A percentile compares a stretch with the other conserved stretches of the same genome.
These are phyloP conservation scores for Diutina ranongensis DNA, from an alignment of 1,139 yeast species.

Conservation along the genomic window DNA sequence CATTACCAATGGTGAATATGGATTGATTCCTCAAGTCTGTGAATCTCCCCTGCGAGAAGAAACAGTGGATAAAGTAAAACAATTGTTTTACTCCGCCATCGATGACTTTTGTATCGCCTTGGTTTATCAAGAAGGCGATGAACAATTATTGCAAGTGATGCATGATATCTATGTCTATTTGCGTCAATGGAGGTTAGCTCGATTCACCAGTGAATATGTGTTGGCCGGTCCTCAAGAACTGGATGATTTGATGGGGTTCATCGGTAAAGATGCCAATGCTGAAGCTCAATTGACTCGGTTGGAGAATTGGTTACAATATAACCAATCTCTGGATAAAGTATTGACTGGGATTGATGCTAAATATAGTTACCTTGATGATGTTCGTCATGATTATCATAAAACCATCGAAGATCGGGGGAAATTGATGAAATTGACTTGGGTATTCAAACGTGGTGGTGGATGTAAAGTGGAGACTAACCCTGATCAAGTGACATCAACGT, in stretches of 20 bases:
- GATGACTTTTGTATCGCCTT: constrained; percentile 46
- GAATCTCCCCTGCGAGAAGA: background rate
- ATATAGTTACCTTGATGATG: constrained; percentile 17
- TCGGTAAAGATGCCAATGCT: constrained; percentile 15
- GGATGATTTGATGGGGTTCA: constrained; percentile 30
- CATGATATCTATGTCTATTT: constrained; percentile 39
- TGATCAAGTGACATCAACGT: constrained; percentile 13
- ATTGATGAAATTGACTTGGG: background rate
- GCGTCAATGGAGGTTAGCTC: constrained; percentile 38
- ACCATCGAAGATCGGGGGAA: constrained; percentile 11
- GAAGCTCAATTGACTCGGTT: constrained; percentile 7
- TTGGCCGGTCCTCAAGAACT: constrained; percentile 35
- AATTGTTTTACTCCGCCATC: constrained; percentile 30
- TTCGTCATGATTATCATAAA: constrained; percentile 19
- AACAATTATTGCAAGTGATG: constrained; percentile 34
- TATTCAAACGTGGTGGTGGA: constrained; percentile 7
- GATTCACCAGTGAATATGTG: constrained; percentile 57
- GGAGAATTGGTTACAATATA: constrained; percentile 6
- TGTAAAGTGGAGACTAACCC: constrained; percentile 8
- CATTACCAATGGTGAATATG: background rate
- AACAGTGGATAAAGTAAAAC: constrained; percentile 8
- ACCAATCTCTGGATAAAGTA: constrained; percentile 9
- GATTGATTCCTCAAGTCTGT: constrained; percentile 5
- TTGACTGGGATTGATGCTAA: constrained; percentile 6
- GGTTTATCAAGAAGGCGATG: constrained; percentile 56